A percentile compares a stretch with the other conserved stretches of the same genome.
phyloP scores from a whole-genome alignment of 2,329 filamentous ascomycete genomes.

The Cladosporium sp. region DNA sequence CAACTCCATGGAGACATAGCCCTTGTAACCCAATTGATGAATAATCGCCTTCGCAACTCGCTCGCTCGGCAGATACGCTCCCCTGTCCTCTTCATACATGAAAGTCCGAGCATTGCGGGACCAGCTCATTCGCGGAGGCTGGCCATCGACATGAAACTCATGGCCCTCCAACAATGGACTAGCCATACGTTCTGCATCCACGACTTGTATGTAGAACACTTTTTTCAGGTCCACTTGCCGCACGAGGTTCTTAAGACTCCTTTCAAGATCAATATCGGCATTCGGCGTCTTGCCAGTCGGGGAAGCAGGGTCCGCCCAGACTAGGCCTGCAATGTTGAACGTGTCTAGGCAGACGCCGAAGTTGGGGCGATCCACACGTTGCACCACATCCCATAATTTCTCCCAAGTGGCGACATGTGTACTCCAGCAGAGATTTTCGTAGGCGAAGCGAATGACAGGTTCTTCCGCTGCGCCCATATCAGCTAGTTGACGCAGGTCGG shows the following conservation, averaged over 20 bases:
- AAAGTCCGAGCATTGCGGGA: conserved; percentile 71
- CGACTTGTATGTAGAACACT: conserved; percentile 72
- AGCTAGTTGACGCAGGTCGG: conserved; percentile 61
- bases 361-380: conserved; percentile 61
- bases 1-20: conserved; percentile 69
- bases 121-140: conserved; percentile 70
- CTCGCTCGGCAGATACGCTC: conserved; percentile 64
- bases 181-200: conserved; percentile 63
- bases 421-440: conserved; percentile 70
- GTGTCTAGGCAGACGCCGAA: conserved; percentile 75
- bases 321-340: conserved; percentile 69
- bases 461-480: conserved; percentile 55
- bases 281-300: conserved; percentile 48
- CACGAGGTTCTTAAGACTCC: conserved; percentile 52
- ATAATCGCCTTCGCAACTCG: conserved; percentile 60
- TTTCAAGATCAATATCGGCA: conserved; percentile 52
- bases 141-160: conserved; percentile 53
- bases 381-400: conserved; percentile 63
- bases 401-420: conserved; percentile 70
- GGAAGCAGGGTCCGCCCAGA: conserved; percentile 64
- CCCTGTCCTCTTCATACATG: conserved; percentile 57
- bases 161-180: conserved; percentile 57
- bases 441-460: conserved; percentile 61
- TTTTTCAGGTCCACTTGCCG: conserved; percentile 56
- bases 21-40: conserved; percentile 59